Base-by-base conservation (phyloP, 1,284 basidiomycete genomes). In the Kalmanozyma brasiliensis region DNA sequence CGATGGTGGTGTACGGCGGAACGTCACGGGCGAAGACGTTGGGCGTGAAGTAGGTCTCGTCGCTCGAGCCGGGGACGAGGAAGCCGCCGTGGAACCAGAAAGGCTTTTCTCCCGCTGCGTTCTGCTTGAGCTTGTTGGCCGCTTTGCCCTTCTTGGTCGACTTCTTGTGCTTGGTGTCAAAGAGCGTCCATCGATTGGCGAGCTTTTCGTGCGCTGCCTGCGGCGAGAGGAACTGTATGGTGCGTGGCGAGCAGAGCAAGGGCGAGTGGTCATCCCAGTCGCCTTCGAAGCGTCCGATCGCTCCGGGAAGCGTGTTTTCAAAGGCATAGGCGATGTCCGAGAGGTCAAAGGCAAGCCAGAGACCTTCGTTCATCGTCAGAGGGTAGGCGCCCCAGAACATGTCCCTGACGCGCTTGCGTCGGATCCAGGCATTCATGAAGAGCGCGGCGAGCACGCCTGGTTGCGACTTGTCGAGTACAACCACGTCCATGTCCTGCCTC, bases 211-310 rank as follows among this genome's bases (percentile, higher is more conserved):
- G 38, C 1, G 61, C 61, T 5, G 45, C 61, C 13, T 64, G 44
- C 8, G 65, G 65, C 11, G 59, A 62, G 11, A 68, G 47, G 59
- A 55, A 68, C 17, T 68, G 65, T 9, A 68, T 32, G 8, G 65
- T 68, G 5, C 65, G 53, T 14, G 59, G 48, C 7, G 52, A 48
- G 43, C 65, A 68, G n/a, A 68, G 51, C 10, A 52, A 35, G 7
- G 65, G 65, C 4, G 59, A 62, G 32, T 58, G 49, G 23, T 68
- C 65, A 17, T 68, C 65, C 64, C 64, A 67, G 16, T 68, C 65
- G 26, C 65, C 65, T 1, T 62, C 59, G 26, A 60, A 62, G 2
- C 57, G 38, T 10, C 65, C 65, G 23, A 68, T 55, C 16, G 65
- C 65, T 11, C 65, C 65, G 4, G 65, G 65, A 59, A 59, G 62